A percentile compares a stretch with the other conserved stretches of the same genome.
phyloP scores from a whole-genome alignment of 2,329 filamentous ascomycete genomes.

The Gliomastix tumulicola region DNA sequence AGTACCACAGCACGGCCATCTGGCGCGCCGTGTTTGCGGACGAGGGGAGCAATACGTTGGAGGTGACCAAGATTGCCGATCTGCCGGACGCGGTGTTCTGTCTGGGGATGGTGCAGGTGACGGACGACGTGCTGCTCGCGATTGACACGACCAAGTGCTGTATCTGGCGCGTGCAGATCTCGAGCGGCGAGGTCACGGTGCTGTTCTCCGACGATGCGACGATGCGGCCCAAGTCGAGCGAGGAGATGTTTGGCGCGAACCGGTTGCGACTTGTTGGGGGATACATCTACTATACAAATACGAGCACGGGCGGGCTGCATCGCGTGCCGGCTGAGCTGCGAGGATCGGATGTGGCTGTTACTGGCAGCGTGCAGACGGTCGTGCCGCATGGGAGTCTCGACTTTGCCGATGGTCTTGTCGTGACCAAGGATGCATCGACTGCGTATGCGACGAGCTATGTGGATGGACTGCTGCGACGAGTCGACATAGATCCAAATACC shows the following conservation, averaged over 20 bases:
- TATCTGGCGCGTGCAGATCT: constrained; percentile 4
- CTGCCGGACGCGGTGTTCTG: constrained; percentile 3
- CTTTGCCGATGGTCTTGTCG: constrained; percentile 5
- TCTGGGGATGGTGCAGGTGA: constrained; percentile 4
- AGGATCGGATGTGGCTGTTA: background rate
- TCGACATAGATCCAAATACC: constrained; percentile 4
- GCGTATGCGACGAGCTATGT: constrained; percentile 5
- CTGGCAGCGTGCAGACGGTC: constrained; percentile 1
- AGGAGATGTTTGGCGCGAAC: constrained; percentile 8
- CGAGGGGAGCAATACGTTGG: constrained; percentile 1
- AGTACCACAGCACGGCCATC: constrained; percentile 3
- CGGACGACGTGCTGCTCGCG: constrained; percentile 1
- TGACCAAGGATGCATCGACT: constrained; percentile 2
- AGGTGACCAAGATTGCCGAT: constrained; percentile 3
- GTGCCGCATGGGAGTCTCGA: too few relatives aligned
- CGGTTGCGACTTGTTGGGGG: constrained; percentile 3
- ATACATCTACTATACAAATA: constrained; percentile 5
- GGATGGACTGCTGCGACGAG: constrained; percentile 3
- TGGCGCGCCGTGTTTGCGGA: constrained; percentile 4
- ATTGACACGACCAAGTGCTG: constrained; percentile 3
- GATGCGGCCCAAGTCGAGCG: constrained; percentile 1
- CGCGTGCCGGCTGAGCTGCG: constrained; percentile 4
- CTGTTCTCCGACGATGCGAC: background rate
- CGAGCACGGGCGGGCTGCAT: constrained; percentile 2
- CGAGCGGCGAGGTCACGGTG: background rate